phyloP scores from a whole-genome alignment of 2,329 filamentous ascomycete genomes.

The Fusarium sp. region DNA sequence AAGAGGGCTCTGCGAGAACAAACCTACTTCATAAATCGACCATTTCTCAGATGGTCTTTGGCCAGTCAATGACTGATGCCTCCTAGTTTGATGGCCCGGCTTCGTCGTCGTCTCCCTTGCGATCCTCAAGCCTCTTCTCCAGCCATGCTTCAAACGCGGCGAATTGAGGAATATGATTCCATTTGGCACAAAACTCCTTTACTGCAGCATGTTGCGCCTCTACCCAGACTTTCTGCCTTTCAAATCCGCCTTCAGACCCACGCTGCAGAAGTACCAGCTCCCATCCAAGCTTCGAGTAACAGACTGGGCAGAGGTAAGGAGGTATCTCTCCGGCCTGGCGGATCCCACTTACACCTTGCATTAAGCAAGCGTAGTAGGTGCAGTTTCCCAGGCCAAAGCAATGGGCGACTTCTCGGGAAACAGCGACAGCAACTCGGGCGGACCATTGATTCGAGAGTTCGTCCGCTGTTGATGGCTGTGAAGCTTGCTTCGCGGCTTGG shows the following conservation, averaged over 20 bases:
- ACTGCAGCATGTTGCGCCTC: conserved; percentile 55
- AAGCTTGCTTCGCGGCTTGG: conserved; percentile 36
- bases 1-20: background rate
- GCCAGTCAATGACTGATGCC: background rate
- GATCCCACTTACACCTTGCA: conserved; percentile 70
- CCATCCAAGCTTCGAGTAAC: conserved; percentile 63
- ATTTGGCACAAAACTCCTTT: conserved; percentile 55
- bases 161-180: conserved; percentile 58
- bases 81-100: background rate
- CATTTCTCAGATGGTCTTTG: background rate
- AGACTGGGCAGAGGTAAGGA: conserved; percentile 71
- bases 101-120: background rate
- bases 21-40: background rate
- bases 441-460: conserved; percentile 65
- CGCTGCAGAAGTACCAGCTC: conserved; percentile 9
- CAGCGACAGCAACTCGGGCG: conserved; percentile 66
- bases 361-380: conserved; percentile 71
- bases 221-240: conserved; percentile 31
- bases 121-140: conserved; percentile 31
- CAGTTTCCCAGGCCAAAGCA: conserved; percentile 76
- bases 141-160: conserved; percentile 60
- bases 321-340: conserved; percentile 71
- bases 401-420: conserved; percentile 74
- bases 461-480: background rate
- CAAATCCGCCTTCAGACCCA: conserved; percentile 33